These are phyloP conservation scores for Naematelia aurantialba DNA, from an alignment of 768 basidiomycete species.

Conservation along the genomic window DNA sequence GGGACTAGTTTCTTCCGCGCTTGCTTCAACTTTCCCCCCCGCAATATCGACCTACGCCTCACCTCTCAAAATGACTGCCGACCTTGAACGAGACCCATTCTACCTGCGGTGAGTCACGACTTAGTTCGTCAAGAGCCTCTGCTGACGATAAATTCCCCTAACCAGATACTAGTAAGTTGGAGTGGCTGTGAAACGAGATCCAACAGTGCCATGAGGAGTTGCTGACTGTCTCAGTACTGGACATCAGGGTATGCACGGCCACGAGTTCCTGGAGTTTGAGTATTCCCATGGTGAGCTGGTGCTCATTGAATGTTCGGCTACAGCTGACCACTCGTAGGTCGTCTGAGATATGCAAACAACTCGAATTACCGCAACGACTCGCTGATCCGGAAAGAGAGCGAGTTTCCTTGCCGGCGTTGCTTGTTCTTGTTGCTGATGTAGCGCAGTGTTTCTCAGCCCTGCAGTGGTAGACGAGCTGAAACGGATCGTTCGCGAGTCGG, in stretches of 20 bases:
- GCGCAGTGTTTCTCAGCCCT: slow-evolving; percentile 86
- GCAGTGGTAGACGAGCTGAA: slow-evolving; percentile 91
- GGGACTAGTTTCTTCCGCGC: too few relatives aligned
- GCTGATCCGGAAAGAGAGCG: slow-evolving; percentile 97
- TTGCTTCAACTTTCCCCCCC: too few relatives aligned
- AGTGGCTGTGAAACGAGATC: not conserved
- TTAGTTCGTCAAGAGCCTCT: not conserved
- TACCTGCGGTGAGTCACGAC: slow-evolving; percentile 45
- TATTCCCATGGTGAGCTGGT: slow-evolving; percentile 72
- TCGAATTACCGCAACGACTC: slow-evolving; percentile 98
- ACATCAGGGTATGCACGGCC: slow-evolving; percentile 96
- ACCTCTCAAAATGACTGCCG: slow-evolving; percentile 20
- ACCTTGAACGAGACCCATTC: slow-evolving; percentile 50
- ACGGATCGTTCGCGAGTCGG: slow-evolving; percentile 84
- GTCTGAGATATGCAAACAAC: slow-evolving; percentile 96
- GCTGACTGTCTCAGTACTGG: slow-evolving; percentile 63
- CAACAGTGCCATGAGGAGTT: too few relatives aligned
- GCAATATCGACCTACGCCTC: too few relatives aligned
- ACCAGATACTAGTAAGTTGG: slow-evolving; percentile 48
- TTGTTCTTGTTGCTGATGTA: not conserved
- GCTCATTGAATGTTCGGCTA: not conserved
- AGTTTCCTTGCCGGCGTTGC: slow-evolving; percentile 47
- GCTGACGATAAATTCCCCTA: too few relatives aligned
- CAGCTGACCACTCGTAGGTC: slow-evolving; percentile 47
- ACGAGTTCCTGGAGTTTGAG: slow-evolving; percentile 98